Conservation (phyloP, 345 rosid species). For the Citrus sp. region DNA sequence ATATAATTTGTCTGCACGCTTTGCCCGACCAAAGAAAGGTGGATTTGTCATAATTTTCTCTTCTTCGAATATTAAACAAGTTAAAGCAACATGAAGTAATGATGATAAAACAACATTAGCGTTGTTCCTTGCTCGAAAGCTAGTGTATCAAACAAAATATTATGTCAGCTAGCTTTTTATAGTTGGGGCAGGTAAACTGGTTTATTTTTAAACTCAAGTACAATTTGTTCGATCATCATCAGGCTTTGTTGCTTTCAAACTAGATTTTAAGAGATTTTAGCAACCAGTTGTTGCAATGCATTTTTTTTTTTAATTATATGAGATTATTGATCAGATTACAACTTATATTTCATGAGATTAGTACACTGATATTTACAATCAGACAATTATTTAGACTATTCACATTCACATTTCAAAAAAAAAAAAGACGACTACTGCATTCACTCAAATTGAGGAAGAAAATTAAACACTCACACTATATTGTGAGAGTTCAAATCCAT, state of each 20-base stretch:
- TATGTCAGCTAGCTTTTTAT: slow-evolving; percentile 11
- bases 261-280: not conserved
- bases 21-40: not conserved
- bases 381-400: fast-evolving
- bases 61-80: not conserved
- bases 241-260: slow-evolving; percentile 1
- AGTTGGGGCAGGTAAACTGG: slow-evolving; percentile 53
- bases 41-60: slow-evolving; percentile 11
- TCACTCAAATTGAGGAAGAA: fast-evolving
- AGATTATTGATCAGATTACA: fast-evolving
- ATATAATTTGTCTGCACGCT: not conserved
- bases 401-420: too few relatives aligned
- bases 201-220: slow-evolving; percentile 13
- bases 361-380: too few relatives aligned
- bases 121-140: not conserved
- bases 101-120: not conserved
- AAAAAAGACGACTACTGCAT: too few relatives aligned
- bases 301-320: too few relatives aligned
- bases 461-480: too few relatives aligned
- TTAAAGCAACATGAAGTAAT: slow-evolving; percentile 2
- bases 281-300: not conserved
- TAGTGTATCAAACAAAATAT: too few relatives aligned
- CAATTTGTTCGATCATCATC: slow-evolving; percentile 5
- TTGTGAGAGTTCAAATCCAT: fast-evolving
- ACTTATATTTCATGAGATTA: too few relatives aligned